Evolutionary conservation across 139 green algal genomes (phyloP).

Genomic region (Chlamydomonas sphaeroides): DNA sequence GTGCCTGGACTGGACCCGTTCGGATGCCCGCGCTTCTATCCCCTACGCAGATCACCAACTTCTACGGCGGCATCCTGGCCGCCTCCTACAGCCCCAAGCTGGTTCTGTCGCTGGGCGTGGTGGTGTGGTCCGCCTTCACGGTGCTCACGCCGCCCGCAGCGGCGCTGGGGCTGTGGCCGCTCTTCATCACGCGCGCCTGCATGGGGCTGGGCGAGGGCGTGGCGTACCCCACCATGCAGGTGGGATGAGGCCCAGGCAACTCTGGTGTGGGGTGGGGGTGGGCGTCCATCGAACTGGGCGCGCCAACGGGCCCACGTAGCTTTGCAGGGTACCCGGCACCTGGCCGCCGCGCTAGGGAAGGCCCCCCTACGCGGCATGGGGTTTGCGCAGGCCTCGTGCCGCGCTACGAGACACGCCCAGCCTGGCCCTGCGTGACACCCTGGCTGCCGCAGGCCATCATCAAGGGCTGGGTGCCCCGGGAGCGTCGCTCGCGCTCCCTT

Average conservation of each 20-base stretch:
- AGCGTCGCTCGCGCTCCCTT: constrained; percentile 23
- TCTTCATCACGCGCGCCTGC: constrained; percentile 54
- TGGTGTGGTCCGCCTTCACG: constrained; percentile 83
- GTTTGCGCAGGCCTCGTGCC: no score
- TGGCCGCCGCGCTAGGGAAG: no score
- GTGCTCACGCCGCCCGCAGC: constrained; percentile 76
- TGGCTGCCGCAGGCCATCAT: constrained; percentile 48
- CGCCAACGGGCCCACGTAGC: no score
- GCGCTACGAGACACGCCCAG: no score
- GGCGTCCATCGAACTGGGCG: no score
- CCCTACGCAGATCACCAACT: constrained; percentile 71
- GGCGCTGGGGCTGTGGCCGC: constrained; percentile 31
- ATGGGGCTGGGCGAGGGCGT: constrained; percentile 89
- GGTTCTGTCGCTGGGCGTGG: constrained; percentile 73
- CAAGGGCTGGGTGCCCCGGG: constrained; percentile 47
- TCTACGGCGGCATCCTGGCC: constrained; percentile 67
- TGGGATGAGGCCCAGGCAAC: neutral
- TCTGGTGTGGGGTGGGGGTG: no score
- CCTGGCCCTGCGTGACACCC: no score
- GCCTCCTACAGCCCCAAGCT: constrained; percentile 63
- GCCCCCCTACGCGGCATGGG: no score
- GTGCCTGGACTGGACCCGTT: no score
- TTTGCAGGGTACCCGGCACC: no score
- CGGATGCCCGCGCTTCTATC: no score
- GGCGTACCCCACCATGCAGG: constrained; percentile 81